Percentiles rank a stretch among this genome's conserved stretches.
phyloP scores from a whole-genome alignment of 495 filamentous ascomycete species.

The Tuber calosporum region DNA sequence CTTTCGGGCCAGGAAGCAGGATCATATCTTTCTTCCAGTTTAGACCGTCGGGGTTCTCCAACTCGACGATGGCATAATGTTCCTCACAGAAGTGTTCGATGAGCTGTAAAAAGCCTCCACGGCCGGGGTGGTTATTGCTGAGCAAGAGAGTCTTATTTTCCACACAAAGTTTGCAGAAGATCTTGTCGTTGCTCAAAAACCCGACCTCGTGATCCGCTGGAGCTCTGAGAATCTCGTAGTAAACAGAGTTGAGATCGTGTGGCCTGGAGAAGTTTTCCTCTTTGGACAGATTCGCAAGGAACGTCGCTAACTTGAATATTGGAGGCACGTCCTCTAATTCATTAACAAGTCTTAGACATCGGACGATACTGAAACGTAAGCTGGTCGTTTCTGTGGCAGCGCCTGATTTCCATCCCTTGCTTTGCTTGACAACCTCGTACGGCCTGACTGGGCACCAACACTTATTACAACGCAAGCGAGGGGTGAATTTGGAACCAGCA shows the following conservation, averaged over 20 bases:
- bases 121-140: background rate
- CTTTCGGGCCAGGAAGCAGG: slow-evolving; percentile 26
- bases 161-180: background rate
- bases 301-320: background rate
- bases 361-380: background rate
- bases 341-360: background rate
- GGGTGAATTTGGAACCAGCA: slow-evolving; percentile 22
- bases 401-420: background rate
- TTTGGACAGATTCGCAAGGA: background rate
- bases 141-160: background rate
- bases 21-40: slow-evolving; percentile 35
- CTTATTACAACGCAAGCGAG: background rate
- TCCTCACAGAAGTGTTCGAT: slow-evolving; percentile 28
- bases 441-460: background rate
- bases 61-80: slow-evolving; percentile 11
- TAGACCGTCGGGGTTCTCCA: background rate
- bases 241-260: slow-evolving; percentile 2
- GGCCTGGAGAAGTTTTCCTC: background rate
- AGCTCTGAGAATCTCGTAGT: background rate
- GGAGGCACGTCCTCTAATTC: background rate
- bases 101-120: slow-evolving; percentile 1
- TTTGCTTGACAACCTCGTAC: background rate
- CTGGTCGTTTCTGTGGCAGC: background rate
- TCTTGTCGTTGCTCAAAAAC: background rate
- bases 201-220: background rate